These are phyloP conservation scores for Jatropha podagrica DNA, from an alignment of 441 rosid genomes.

Conservation along the genomic window DNA sequence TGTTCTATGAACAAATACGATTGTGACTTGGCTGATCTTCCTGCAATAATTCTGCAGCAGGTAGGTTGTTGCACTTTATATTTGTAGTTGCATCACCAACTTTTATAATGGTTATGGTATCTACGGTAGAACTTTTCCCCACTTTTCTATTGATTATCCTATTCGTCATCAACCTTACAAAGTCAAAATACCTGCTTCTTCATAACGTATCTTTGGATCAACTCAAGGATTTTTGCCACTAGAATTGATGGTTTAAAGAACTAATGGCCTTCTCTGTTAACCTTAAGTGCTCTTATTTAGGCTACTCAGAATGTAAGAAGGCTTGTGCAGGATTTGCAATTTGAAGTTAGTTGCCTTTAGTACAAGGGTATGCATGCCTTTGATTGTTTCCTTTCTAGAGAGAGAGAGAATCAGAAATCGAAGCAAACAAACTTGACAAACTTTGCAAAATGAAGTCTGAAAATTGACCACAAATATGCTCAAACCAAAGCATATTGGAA, in stretches of 20 bases:
- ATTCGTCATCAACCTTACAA: neutral
- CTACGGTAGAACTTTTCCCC: neutral
- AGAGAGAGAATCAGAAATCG: neutral
- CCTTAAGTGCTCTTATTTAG: neutral
- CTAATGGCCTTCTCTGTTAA: neutral
- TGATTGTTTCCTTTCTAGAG: neutral
- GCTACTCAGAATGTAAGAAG: neutral
- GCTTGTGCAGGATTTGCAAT: neutral
- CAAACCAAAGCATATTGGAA: neutral
- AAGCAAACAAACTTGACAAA: neutral
- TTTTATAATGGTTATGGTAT: conserved; percentile 6
- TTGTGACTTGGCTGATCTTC: conserved; percentile 75
- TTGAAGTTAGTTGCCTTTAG: neutral
- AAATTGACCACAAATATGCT: neutral
- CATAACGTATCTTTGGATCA: neutral
- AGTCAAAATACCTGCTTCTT: neutral
- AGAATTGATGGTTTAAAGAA: neutral
- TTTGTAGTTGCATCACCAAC: conserved; percentile 11
- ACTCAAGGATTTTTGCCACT: neutral
- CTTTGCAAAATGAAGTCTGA: neutral
- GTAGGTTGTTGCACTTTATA: conserved; percentile 33
- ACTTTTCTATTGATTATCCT: neutral
- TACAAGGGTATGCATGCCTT: neutral
- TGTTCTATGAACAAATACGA: conserved; percentile 78
- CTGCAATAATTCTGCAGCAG: conserved; percentile 83